Conservation (phyloP, 768 basidiomycete species). For the Tylopilus sp. region DNA sequence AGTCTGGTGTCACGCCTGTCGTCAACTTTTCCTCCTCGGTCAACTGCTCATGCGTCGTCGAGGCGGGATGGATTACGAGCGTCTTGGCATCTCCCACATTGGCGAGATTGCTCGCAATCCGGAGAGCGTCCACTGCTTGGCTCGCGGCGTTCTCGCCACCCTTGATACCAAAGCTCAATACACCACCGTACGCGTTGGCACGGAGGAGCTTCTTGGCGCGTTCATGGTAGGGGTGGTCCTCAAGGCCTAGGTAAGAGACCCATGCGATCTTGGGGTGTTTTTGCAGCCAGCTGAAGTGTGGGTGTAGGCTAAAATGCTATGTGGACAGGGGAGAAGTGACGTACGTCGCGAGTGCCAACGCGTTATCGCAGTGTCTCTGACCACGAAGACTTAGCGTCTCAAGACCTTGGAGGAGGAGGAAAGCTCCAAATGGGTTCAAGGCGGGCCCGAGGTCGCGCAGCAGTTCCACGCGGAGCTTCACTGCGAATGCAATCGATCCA, state of each 20-base stretch:
- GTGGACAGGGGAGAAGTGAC: slow-evolving; percentile 2
- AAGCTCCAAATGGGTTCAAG: slow-evolving; percentile 55
- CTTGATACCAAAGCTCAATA: slow-evolving; percentile 76
- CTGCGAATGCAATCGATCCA: slow-evolving; percentile 46
- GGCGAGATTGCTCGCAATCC: slow-evolving; percentile 67
- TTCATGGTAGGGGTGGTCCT: slow-evolving; percentile 55
- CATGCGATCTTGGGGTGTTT: slow-evolving; percentile 64
- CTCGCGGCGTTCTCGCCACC: slow-evolving; percentile 50
- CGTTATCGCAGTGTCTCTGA: slow-evolving; percentile 56
- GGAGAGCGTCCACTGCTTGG: slow-evolving; percentile 65
- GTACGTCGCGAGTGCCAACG: slow-evolving; percentile 47
- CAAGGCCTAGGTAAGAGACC: slow-evolving; percentile 77
- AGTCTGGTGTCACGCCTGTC: slow-evolving; percentile 52
- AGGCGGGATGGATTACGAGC: slow-evolving; percentile 56
- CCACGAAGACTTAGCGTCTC: slow-evolving; percentile 61
- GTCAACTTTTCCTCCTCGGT: slow-evolving; percentile 43
- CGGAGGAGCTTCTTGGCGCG: slow-evolving; percentile 57
- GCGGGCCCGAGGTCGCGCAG: slow-evolving; percentile 52
- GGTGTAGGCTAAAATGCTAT: background rate
- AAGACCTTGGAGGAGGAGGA: slow-evolving; percentile 56
- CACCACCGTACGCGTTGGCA: slow-evolving; percentile 56
- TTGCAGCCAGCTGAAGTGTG: slow-evolving; percentile 46
- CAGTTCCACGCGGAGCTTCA: slow-evolving; percentile 50
- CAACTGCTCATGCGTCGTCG: slow-evolving; percentile 61
- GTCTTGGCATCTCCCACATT: slow-evolving; percentile 70